Base-by-base conservation (phyloP, 805 yeast genomes). In the Millerozyma acaciae region DNA sequence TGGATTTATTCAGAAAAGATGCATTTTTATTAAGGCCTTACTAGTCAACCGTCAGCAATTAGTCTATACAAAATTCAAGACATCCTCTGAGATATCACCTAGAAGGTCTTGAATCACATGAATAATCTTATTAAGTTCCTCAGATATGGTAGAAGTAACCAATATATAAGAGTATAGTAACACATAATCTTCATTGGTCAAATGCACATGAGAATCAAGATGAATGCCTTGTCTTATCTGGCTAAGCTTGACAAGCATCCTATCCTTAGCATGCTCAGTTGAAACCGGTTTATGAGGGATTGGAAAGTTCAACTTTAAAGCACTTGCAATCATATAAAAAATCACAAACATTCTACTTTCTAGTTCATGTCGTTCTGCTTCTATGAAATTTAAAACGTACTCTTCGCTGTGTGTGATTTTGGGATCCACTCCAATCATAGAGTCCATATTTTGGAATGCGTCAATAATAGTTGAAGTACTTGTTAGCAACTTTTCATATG, bases 261-360 rank as follows among this genome's bases (percentile, higher is more conserved):
- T 56, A 40, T 80, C 85, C 44, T 79, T 75, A 1, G 93, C 80
- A 50, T 80, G 84, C 26, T 75, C 84, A 0, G 87, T 80, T 0
- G 85, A 78, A 0, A 93, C 90, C 1, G 89, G 80, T 44, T 78
- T 79, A 16, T 72, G 75, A 0, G 95, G 94, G 16, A 85, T 51
- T 2, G 95, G 95, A 36, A 84, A 76, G 3, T 88, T 87, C 7
- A 85, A 60, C 26, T 76, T 72, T 62, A 85, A 65, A 0, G 94
- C 83, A 8, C 90, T 78, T 2, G 94, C 78, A 10, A 81, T 60
- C 81, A 80, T 79, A 60, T 86, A 86, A 51, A 85, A 85, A 5
- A 82, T 76, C 38, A 85, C 60, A 43, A 85, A 85, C 2, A 85
- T 73, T 13, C 90, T 57, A 41, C 80, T 79, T 48, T 82, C 84